Percentiles rank a stretch among this genome's conserved stretches.
These are phyloP conservation scores for Nelumbo lutea DNA, from an alignment of 164 flowering plant genomes.

Conservation along the genomic window DNA sequence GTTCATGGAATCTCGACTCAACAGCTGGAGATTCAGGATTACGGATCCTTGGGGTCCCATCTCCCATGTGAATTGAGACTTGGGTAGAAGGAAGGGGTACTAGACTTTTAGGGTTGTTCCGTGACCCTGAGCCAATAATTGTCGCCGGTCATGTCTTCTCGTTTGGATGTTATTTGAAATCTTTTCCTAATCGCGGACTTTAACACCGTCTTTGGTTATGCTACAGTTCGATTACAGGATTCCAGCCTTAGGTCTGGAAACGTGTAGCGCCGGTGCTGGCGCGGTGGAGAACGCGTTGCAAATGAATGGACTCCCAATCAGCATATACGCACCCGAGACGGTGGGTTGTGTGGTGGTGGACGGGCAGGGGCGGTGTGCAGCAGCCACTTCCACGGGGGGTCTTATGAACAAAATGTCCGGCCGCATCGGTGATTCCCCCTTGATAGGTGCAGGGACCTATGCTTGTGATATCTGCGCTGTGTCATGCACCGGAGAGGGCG, in stretches of 20 bases:
- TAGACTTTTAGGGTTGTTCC: too few species aligned
- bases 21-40: too few species aligned
- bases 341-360: conserved; percentile 98
- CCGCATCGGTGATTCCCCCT: conserved; percentile 90
- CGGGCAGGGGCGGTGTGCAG: conserved; percentile 75
- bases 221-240: conserved; percentile 84
- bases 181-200: too few species aligned
- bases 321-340: conserved; percentile 85
- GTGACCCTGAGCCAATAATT: too few species aligned
- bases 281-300: conserved; percentile 32
- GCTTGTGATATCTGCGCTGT: conserved; percentile 79
- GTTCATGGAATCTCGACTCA: too few species aligned
- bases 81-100: too few species aligned
- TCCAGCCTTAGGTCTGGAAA: conserved; percentile 39
- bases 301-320: conserved; percentile 90
- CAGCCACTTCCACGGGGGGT: conserved; percentile 95
- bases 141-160: too few species aligned
- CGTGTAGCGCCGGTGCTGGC: conserved; percentile 49
- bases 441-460: conserved; percentile 90
- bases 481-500: conserved; percentile 97
- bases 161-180: too few species aligned
- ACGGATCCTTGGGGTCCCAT: too few species aligned
- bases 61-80: too few species aligned
- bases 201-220: neutral
- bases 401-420: conserved; percentile 95